A percentile compares a stretch with the other conserved stretches of the same genome.
Conservation (phyloP, 2,329 filamentous ascomycete species). For the Cladosporium phlei region DNA sequence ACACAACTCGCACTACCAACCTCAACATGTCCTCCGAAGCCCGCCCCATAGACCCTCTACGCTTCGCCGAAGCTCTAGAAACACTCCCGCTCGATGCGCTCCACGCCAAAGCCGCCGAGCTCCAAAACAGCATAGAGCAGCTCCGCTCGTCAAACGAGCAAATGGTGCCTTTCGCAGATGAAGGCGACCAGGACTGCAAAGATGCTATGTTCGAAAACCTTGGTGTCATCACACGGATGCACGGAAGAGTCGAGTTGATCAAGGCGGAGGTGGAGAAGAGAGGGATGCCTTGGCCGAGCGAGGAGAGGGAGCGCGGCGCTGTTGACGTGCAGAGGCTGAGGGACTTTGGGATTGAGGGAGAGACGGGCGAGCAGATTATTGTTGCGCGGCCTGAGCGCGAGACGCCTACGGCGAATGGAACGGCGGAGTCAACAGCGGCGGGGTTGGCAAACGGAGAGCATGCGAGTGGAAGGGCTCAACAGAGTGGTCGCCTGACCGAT, state of each 20-base stretch:
- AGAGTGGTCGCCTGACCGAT: conserved; percentile 50
- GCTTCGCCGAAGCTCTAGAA: conserved; percentile 53
- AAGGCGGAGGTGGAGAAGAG: conserved; percentile 61
- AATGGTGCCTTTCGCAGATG: conserved; percentile 62
- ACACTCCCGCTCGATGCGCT: conserved; percentile 63
- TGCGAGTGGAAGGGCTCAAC: conserved; percentile 12
- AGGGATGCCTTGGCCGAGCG: conserved; percentile 49
- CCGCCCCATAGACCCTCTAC: conserved; percentile 28
- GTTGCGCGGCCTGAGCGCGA: conserved; percentile 16
- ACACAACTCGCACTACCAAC: neutral
- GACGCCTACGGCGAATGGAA: conserved; percentile 16
- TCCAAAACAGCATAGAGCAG: conserved; percentile 69
- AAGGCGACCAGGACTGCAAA: conserved; percentile 62
- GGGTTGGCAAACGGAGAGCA: conserved; percentile 2
- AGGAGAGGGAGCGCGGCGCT: conserved; percentile 17
- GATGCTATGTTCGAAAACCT: conserved; percentile 72
- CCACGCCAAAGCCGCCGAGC: conserved; percentile 69
- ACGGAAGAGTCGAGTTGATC: conserved; percentile 60
- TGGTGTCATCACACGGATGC: conserved; percentile 62
- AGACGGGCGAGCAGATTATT: conserved; percentile 19
- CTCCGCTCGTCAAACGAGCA: conserved; percentile 70
- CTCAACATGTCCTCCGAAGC: conserved; percentile 19
- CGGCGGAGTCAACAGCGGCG: neutral
- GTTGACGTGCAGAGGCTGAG: conserved; percentile 11
- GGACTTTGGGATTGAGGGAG: conserved; percentile 15